These are phyloP conservation scores for Globisporangium alternatum DNA, from an alignment of 352 stramenopile genomes.

Conservation along the genomic window DNA sequence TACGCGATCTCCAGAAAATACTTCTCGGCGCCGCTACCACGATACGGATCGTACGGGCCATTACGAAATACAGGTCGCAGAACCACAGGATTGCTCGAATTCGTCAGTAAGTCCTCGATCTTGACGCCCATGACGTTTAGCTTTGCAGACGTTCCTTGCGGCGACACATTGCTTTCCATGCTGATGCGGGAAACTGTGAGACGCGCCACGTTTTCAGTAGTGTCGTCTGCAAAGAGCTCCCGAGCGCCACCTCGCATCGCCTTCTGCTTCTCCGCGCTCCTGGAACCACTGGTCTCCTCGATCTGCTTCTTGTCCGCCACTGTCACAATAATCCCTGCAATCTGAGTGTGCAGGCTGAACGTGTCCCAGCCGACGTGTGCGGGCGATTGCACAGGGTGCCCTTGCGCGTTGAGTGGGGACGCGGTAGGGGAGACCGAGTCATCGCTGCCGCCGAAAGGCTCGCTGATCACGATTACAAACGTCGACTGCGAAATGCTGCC, in stretches of 20 bases:
- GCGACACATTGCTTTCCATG: conserved; percentile 44
- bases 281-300: conserved; percentile 21
- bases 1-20: conserved; percentile 74
- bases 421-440: conserved; percentile 13
- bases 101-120: conserved; percentile 62
- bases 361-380: conserved; percentile 40
- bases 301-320: conserved; percentile 54
- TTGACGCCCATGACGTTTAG: conserved; percentile 74
- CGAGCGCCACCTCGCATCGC: background rate
- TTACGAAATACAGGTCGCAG: conserved; percentile 45
- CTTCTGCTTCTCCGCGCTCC: conserved; percentile 9
- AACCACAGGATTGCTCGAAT: conserved; percentile 65
- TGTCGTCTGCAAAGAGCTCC: background rate
- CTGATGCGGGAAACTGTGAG: conserved; percentile 67
- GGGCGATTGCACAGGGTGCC: background rate
- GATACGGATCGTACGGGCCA: conserved; percentile 16
- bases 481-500: conserved; percentile 73
- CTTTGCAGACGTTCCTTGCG: conserved; percentile 45
- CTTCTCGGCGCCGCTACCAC: conserved; percentile 23
- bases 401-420: background rate
- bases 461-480: conserved; percentile 64
- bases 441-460: conserved; percentile 17
- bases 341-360: conserved; percentile 63
- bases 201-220: conserved; percentile 52
- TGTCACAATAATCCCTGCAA: conserved; percentile 68